Evolutionary conservation across 1,284 basidiomycete genomes (phyloP).

Genomic region (Binderoboletus segoi): DNA sequence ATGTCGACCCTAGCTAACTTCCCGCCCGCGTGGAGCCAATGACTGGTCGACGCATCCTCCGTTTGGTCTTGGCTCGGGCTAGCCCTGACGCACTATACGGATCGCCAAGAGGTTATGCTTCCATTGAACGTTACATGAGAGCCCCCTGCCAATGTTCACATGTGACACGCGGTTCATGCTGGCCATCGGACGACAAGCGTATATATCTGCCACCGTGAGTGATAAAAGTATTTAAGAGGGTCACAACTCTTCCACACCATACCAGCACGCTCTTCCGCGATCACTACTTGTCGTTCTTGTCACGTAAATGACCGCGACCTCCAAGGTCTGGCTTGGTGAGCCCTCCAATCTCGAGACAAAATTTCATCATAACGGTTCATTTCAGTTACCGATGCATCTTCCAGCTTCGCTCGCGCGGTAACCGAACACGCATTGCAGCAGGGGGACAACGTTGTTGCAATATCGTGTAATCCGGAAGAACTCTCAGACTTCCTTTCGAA

Average conservation of each 20-base stretch:
- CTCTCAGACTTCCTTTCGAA: constrained; percentile 21
- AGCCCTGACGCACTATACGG: too few species aligned
- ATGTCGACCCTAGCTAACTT: too few species aligned
- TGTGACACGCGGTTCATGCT: too few species aligned
- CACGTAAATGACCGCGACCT: constrained; percentile 6
- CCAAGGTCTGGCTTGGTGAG: constrained; percentile 33
- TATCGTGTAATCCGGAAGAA: constrained; percentile 16
- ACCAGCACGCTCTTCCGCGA: not conserved
- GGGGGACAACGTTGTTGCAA: constrained; percentile 32
- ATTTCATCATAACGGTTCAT: not conserved
- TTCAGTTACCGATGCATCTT: constrained; percentile 33
- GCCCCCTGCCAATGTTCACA: too few species aligned
- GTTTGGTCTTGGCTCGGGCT: too few species aligned
- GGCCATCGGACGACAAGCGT: too few species aligned
- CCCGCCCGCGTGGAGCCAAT: too few species aligned
- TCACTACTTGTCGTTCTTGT: not conserved
- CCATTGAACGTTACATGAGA: too few species aligned
- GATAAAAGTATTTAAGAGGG: too few species aligned
- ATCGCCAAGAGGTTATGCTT: too few species aligned
- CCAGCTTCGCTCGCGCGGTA: constrained; percentile 28
- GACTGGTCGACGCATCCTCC: too few species aligned
- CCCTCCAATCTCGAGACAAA: not conserved
- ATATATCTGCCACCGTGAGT: too few species aligned
- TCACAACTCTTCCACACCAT: not conserved
- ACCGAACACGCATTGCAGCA: constrained; percentile 26